Conservation (phyloP, 1,284 basidiomycete genomes). For the Heliocybe sulcata region DNA sequence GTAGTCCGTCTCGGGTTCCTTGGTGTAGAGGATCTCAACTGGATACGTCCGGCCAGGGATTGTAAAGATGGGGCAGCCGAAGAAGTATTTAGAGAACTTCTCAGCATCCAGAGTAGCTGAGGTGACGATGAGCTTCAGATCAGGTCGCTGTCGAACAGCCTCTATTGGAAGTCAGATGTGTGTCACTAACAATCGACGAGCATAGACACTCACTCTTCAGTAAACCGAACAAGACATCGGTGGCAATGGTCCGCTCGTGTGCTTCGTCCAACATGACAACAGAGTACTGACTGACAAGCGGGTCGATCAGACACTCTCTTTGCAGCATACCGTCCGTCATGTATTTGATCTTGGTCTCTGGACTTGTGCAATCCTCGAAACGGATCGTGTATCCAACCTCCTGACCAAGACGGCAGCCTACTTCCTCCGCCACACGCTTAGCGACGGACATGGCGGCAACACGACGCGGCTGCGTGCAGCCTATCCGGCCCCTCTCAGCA, state of each 20-base stretch:
- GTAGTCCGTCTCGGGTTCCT: constrained; percentile 98
- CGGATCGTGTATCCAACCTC: constrained; percentile 99
- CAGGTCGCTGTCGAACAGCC: constrained; percentile 88
- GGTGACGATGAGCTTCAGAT: constrained; percentile 96
- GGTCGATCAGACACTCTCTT: constrained; percentile 94
- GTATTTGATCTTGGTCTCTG: constrained; percentile 98
- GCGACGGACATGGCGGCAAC: constrained; percentile 70
- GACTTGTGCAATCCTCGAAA: constrained; percentile 97
- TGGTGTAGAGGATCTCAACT: constrained; percentile 96
- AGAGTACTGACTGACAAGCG: constrained; percentile 87
- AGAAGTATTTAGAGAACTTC: constrained; percentile 99
- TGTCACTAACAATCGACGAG: background rate
- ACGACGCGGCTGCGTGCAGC: constrained; percentile 59
- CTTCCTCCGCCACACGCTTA: constrained; percentile 97
- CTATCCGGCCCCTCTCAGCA: constrained; percentile 53
- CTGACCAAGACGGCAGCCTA: constrained; percentile 92
- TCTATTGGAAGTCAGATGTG: constrained; percentile 42
- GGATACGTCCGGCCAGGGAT: constrained; percentile 99
- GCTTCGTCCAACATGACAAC: constrained; percentile 99
- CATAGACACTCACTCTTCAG: constrained; percentile 73
- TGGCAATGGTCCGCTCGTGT: constrained; percentile 96
- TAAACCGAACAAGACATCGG: constrained; percentile 95
- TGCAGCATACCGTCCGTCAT: constrained; percentile 99
- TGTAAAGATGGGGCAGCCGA: constrained; percentile 98
- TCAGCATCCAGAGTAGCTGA: constrained; percentile 99